These are phyloP conservation scores for Termitomyces bulborhizus DNA, from an alignment of 768 basidiomycete genomes.

Conservation along the genomic window DNA sequence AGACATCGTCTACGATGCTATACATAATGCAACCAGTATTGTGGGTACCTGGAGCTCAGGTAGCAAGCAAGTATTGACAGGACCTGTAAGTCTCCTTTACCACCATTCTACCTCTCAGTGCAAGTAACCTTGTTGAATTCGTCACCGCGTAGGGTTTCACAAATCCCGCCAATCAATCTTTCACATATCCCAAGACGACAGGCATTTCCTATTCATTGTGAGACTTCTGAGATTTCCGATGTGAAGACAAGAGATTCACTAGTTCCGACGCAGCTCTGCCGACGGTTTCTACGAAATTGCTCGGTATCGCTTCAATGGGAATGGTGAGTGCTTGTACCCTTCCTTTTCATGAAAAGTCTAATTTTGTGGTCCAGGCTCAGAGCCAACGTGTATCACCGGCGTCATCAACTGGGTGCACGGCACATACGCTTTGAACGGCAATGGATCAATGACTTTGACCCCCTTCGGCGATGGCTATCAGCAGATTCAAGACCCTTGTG, in stretches of 20 bases:
- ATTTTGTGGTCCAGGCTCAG: slow-evolving; percentile 43
- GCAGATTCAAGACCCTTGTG: slow-evolving; percentile 93
- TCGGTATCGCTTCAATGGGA: slow-evolving; percentile 83
- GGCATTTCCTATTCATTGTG: slow-evolving; percentile 91
- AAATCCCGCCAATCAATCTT: slow-evolving; percentile 74
- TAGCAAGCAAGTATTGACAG: slow-evolving; percentile 69
- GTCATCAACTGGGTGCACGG: slow-evolving; percentile 91
- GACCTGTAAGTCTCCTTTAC: slow-evolving; percentile 53
- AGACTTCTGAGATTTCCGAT: slow-evolving; percentile 22
- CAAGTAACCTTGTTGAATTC: slow-evolving; percentile 5
- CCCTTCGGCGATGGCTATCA: slow-evolving; percentile 89
- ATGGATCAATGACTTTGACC: slow-evolving; percentile 73
- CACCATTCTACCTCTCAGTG: not conserved
- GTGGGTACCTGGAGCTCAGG: slow-evolving; percentile 87
- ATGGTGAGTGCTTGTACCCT: slow-evolving; percentile 45
- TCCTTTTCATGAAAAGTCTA: not conserved
- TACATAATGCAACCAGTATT: slow-evolving; percentile 65
- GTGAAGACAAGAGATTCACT: slow-evolving; percentile 6
- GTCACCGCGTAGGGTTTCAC: slow-evolving; percentile 61
- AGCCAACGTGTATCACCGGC: slow-evolving; percentile 87
- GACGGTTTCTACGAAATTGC: slow-evolving; percentile 85
- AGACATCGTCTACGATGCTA: slow-evolving; percentile 32
- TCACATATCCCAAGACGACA: slow-evolving; percentile 79
- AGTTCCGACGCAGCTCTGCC: slow-evolving; percentile 40
- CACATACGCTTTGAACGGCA: slow-evolving; percentile 53